phyloP scores from a whole-genome alignment of 2,329 filamentous ascomycete genomes.

The Fusarium guadeloupense region DNA sequence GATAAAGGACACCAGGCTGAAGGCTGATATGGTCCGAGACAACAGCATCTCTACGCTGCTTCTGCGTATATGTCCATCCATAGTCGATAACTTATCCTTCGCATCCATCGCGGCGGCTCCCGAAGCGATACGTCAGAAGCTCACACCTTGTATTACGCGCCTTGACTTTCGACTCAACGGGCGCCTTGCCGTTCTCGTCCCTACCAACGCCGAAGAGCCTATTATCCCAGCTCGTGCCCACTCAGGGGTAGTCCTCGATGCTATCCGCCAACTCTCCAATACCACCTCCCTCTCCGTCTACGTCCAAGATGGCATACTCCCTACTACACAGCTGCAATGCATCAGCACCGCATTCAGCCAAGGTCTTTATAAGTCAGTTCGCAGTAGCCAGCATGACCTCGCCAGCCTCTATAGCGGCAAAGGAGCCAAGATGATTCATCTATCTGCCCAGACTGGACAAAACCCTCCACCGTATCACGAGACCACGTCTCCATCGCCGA shows the following conservation, averaged over 20 bases:
- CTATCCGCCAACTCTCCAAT: constrained; percentile 7
- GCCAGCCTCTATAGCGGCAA: constrained; percentile 10
- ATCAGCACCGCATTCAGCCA: neutral
- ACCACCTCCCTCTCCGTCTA: constrained; percentile 7
- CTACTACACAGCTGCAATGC: neutral
- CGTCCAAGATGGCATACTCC: neutral
- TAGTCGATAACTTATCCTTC: neutral
- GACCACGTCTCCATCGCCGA: neutral
- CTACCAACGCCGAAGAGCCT: constrained; percentile 6
- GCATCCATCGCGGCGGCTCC: neutral
- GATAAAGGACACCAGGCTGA: too few species aligned
- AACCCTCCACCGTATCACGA: neutral
- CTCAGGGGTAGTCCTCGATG: constrained; percentile 6
- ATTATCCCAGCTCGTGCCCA: constrained; percentile 7
- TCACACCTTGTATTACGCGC: neutral
- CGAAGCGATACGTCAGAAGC: neutral
- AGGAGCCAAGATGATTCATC: constrained; percentile 10
- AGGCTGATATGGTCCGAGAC: neutral
- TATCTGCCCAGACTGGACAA: neutral
- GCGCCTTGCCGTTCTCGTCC: neutral
- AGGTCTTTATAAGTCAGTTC: neutral
- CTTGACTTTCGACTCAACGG: neutral
- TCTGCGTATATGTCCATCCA: neutral
- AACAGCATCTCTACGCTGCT: neutral
- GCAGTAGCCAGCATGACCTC: neutral